Conservation (phyloP, 106 monocot species). For the Dioscorea alata region DNA sequence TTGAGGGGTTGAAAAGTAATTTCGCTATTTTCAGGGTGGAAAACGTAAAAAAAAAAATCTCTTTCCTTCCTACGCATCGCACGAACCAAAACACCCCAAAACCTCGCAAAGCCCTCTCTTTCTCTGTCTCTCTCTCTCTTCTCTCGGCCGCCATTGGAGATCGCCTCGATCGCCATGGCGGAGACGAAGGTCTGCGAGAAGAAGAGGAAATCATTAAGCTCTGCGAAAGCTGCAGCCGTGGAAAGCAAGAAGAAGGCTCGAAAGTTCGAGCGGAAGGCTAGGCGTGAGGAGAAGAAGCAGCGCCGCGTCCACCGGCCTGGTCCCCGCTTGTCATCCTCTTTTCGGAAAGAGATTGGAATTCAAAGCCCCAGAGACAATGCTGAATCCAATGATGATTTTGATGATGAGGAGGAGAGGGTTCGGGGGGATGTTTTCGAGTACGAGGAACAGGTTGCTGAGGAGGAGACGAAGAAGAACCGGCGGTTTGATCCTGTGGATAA, state of each 20-base stretch:
- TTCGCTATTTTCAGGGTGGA: too few species aligned
- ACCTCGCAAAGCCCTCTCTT: too few species aligned
- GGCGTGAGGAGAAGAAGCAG: slow-evolving; percentile 8
- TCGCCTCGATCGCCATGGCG: slow-evolving; percentile 13
- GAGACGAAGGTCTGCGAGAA: slow-evolving; percentile 13
- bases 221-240: slow-evolving; percentile 6
- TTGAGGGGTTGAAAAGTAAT: too few species aligned
- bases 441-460: slow-evolving; percentile 60
- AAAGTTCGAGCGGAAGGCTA: slow-evolving; percentile 3
- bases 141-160: neutral
- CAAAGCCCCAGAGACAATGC: slow-evolving; percentile 11
- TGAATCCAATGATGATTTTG: slow-evolving; percentile 7
- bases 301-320: slow-evolving; percentile 19
- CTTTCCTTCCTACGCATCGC: too few species aligned
- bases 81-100: too few species aligned
- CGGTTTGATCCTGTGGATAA: slow-evolving; percentile 84
- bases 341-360: slow-evolving; percentile 42
- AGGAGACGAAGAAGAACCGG: slow-evolving; percentile 79
- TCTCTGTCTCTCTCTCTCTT: slow-evolving; percentile 7
- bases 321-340: slow-evolving; percentile 54
- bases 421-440: slow-evolving; percentile 63
- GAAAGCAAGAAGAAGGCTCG: slow-evolving; percentile 8
- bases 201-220: neutral
- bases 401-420: neutral
- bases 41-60: too few species aligned